Evolutionary conservation across 345 rosid species (phyloP), one percentile per base, ranked within the genome.

Genomic region (Gossypium herbaceum): DNA sequence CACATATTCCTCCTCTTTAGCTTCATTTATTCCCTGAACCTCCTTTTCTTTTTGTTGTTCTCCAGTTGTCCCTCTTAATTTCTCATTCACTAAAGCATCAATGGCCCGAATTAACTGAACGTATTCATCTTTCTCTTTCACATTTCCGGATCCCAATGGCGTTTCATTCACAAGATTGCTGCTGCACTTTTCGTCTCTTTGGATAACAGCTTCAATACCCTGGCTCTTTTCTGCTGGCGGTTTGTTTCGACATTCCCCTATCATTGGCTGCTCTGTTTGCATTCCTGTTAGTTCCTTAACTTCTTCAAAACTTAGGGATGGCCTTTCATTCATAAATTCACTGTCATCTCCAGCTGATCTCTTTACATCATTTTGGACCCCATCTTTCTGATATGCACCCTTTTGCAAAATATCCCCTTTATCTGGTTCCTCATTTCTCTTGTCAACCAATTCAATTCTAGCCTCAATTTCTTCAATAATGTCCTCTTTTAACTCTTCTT

Each of bases 21-120:
- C 41, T 61, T 63, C 66, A 20, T 19, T n/a, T 4, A 41, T 52
- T 39, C 63, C 72, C 69, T 41, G 60, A 44, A 39, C 62, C 79
- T 74, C 84, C 8, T 29, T 24, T 43, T 52, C 60, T 54, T 25
- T 55, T 6, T 29, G 61, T 52, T 34, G 47, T 17, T 56, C 56
- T 34, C 51, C 15, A 11, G 65, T 85, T 4, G 85, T 79, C 78
- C 79, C 89, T 59, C 67, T 80, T 16, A 8, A 78, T 76, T 82
- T 82, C 61, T 70, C 77, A 20, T 79, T 79, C 60, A 73, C 79
- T 68, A 59, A 75, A 16, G 54, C 17, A 3, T 64, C 85, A 57
- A 16, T 60, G 48, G 22, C 56, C 57, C 45, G 70, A 68, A 63
- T 61, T 72, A 72, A 16, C 56, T 85, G 80, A 41, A 72, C 70